Evolutionary conservation across 495 filamentous ascomycete genomes (phyloP).

Genomic region (Letharia lupina): DNA sequence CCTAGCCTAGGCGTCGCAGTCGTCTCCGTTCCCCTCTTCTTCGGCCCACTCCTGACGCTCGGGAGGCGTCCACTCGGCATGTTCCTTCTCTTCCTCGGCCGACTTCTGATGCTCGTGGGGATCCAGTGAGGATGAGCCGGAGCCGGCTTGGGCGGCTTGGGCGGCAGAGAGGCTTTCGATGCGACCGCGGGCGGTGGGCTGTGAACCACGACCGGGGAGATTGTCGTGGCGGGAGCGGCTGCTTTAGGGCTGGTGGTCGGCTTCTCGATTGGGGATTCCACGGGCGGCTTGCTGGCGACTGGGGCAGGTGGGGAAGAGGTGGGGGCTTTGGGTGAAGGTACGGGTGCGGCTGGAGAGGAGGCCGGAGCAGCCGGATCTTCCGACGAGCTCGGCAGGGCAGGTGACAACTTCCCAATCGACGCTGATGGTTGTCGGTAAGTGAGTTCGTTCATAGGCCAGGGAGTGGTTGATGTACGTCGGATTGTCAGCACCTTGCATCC

Average conservation of each 20-base stretch:
- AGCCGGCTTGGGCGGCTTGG: background rate
- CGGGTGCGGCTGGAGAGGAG: slow-evolving; percentile 1
- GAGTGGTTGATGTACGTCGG: slow-evolving; percentile 29
- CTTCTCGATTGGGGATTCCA: background rate
- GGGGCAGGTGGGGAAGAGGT: background rate
- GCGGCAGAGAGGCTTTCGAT: background rate
- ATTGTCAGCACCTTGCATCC: slow-evolving; percentile 55
- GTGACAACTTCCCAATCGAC: slow-evolving; percentile 49
- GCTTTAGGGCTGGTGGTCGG: background rate
- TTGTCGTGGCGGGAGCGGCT: background rate
- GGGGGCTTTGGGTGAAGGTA: background rate
- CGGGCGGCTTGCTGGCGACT: background rate
- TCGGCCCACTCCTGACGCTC: background rate
- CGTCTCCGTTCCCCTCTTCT: background rate
- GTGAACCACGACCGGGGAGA: background rate
- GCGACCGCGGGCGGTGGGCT: background rate
- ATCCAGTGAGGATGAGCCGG: slow-evolving; percentile 1
- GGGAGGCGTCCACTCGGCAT: background rate
- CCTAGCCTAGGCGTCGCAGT: background rate
- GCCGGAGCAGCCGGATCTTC: slow-evolving; percentile 43
- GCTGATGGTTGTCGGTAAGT: slow-evolving; percentile 1
- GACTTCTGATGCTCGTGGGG: background rate
- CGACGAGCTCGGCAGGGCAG: slow-evolving; percentile 51
- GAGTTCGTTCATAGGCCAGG: background rate
- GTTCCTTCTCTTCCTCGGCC: background rate